Evolutionary conservation across 129 eudicot species (phyloP), one percentile per base, ranked within the genome.

Genomic region (Flaveria linearis): DNA sequence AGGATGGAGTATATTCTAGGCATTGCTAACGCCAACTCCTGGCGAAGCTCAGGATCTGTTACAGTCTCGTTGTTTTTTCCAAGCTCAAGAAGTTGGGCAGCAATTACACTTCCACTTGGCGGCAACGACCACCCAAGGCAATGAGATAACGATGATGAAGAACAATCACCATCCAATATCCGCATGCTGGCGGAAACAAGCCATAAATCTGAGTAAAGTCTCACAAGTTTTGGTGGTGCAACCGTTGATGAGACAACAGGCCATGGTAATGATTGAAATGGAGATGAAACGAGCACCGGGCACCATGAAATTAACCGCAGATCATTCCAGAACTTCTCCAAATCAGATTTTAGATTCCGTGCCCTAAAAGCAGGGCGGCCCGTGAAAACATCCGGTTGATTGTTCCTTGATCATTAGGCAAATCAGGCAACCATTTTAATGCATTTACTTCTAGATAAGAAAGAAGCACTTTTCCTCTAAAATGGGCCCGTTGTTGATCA

Each of bases 121-220:
- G 96, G 92, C 36, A 85, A 81, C 61, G 96, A 95, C 99, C 99
- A 95, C 45, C 99, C 99, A 36, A 91, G 94, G 64, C 85, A 86
- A 81, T 83, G 57, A 41, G 99, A 87, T 64, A 95, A 88, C 33
- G 88, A 84, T 71, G 96, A 83, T 23, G 97, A 89, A 57, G 97
- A 91, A 81, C 99, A 95, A 43, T 91, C 97, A 58, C 96, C 96
- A 81, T 95, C 97, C 73, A 95, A 84, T 84, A 95, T 95, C 51
- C 99, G 86, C 99, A 95, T 89, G 82, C 97, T 91, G 67, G 94
- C 99, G 9, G 99, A 95, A 60, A 88, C 97, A 74, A 95, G 97
- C 99, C 99, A 95, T 78, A 91, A 65, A 77, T 95, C 99, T 15
- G 88, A 72, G 69, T 73, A 80, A 50, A 79, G 86, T 71, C 99